phyloP scores from a whole-genome alignment of 2,329 filamentous ascomycete genomes.

The Aspergillus brunneoviolaceus region DNA sequence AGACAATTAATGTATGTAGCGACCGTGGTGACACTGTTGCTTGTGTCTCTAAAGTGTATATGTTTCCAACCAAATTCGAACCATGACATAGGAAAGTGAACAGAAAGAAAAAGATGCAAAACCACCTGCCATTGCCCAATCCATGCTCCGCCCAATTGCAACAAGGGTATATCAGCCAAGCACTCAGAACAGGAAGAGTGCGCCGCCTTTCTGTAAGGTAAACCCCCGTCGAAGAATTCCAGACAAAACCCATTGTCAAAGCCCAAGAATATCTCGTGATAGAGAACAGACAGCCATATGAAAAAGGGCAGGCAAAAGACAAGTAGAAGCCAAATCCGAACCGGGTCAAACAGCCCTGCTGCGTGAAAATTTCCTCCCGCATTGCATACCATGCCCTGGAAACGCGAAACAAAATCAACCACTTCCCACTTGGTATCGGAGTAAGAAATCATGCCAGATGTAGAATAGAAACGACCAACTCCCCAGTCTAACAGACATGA shows the following conservation, averaged over 20 bases:
- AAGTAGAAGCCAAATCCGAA: slow-evolving; percentile 3
- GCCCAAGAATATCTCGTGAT: background rate
- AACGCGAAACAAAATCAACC: slow-evolving; percentile 15
- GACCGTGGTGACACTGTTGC: slow-evolving; percentile 22
- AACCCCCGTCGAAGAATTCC: slow-evolving; percentile 6
- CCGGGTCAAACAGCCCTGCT: slow-evolving; percentile 16
- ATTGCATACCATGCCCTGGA: slow-evolving; percentile 11
- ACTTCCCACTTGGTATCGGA: slow-evolving; percentile 27
- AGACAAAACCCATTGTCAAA: background rate
- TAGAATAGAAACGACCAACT: slow-evolving; percentile 29
- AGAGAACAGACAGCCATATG: slow-evolving; percentile 6
- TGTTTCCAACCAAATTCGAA: slow-evolving; percentile 12
- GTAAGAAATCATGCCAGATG: slow-evolving; percentile 17
- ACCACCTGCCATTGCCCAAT: slow-evolving; percentile 13
- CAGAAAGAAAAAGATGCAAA: background rate
- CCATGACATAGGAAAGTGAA: background rate
- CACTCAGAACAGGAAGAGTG: background rate
- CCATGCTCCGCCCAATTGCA: slow-evolving; percentile 19
- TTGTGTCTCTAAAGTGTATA: slow-evolving; percentile 9
- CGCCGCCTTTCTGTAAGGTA: slow-evolving; percentile 11
- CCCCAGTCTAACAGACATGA: slow-evolving; percentile 40
- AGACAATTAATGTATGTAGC: slow-evolving; percentile 26
- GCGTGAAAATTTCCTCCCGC: slow-evolving; percentile 10
- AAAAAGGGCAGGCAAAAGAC: background rate
- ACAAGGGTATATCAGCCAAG: slow-evolving; percentile 18